Percentiles rank a stretch among this genome's conserved stretches.
Evolutionary conservation across 495 filamentous ascomycete species (phyloP).

Genomic region (Penicillium salamii): DNA sequence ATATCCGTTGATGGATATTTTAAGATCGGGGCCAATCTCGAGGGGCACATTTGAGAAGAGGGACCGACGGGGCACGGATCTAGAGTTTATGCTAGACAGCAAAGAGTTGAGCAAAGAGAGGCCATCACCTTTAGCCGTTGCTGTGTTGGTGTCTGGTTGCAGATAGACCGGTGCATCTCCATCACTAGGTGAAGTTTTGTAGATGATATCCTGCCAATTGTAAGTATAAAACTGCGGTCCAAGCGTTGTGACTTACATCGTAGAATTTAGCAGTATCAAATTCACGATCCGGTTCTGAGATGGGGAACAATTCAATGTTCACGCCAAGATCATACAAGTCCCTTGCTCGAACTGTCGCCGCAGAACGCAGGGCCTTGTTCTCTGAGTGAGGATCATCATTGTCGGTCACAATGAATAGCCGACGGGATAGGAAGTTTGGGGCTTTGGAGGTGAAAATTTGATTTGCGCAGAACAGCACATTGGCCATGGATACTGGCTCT

Average conservation of each 20-base stretch:
- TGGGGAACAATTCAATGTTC: conserved; percentile 89
- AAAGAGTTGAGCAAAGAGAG: conserved; percentile 78
- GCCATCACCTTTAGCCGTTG: conserved; percentile 62
- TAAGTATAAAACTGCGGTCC: background rate
- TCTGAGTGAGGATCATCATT: conserved; percentile 81
- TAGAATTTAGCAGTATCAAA: conserved; percentile 91
- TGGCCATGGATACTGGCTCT: conserved; percentile 77
- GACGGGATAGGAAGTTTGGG: conserved; percentile 86
- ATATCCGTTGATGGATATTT: conserved; percentile 90
- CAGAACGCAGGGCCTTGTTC: conserved; percentile 66
- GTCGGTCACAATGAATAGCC: conserved; percentile 94
- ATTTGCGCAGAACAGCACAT: conserved; percentile 90
- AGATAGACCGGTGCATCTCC: conserved; percentile 63
- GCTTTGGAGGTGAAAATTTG: conserved; percentile 96
- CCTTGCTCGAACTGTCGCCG: conserved; percentile 82
- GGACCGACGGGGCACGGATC: conserved; percentile 80
- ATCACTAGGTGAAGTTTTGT: conserved; percentile 57
- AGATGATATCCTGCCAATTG: conserved; percentile 69
- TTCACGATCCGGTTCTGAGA: conserved; percentile 66
- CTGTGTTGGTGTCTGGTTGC: conserved; percentile 44
- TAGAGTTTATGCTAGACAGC: conserved; percentile 86
- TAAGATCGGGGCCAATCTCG: conserved; percentile 80
- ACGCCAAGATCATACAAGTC: conserved; percentile 96
- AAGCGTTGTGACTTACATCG: conserved; percentile 56
- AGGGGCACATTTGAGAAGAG: conserved; percentile 81